Conservation (phyloP, 208 protist species). For the Acanthamoeba triangularis region DNA sequence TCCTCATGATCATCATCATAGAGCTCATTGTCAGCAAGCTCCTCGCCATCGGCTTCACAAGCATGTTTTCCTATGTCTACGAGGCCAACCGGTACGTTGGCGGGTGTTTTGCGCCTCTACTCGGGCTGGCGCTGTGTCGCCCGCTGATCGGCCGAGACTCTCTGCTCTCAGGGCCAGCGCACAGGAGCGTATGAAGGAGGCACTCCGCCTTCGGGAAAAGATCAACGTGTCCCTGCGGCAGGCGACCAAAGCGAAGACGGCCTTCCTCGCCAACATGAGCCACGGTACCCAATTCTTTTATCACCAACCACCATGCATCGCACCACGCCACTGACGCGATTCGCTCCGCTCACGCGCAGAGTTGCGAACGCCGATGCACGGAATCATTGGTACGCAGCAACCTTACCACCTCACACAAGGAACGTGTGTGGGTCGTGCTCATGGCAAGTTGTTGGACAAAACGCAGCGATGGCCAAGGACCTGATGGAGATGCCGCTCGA, state of each 20-base stretch:
- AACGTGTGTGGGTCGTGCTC: too few species aligned
- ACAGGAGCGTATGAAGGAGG: not conserved
- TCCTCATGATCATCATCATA: not conserved
- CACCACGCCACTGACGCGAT: not conserved
- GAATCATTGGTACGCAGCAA: not conserved
- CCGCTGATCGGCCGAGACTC: not conserved
- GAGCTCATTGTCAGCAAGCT: not conserved
- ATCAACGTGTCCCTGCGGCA: not conserved
- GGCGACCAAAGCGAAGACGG: conserved; percentile 30
- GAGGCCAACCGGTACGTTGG: not conserved
- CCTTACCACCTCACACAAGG: too few species aligned
- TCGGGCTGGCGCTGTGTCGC: not conserved
- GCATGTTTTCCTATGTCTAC: not conserved
- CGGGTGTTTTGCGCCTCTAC: not conserved
- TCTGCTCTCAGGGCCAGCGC: not conserved
- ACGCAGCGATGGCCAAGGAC: conserved; percentile 32
- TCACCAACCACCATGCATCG: not conserved
- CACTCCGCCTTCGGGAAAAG: not conserved
- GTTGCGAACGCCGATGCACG: conserved; percentile 35
- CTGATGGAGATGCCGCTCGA: conserved; percentile 6
- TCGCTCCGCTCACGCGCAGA: not conserved
- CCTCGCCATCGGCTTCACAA: not conserved
- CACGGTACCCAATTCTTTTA: not conserved
- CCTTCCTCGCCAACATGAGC: conserved; percentile 48
- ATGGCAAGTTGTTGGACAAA: too few species aligned